A percentile compares a stretch with the other conserved stretches of the same genome.
phyloP scores from a whole-genome alignment of 345 rosid species.

The Populus simonii region DNA sequence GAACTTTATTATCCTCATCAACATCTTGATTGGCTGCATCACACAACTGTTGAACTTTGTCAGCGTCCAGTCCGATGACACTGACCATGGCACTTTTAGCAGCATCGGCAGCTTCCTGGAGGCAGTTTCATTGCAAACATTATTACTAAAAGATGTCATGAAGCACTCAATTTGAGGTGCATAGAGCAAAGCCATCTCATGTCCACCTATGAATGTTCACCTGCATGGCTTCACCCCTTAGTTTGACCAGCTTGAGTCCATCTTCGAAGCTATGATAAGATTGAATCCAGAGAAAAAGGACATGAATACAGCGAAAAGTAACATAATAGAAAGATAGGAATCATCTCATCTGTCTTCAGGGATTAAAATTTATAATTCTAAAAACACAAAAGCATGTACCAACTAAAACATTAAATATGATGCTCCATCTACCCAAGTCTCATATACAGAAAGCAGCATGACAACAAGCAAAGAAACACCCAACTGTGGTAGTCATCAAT shows the following conservation, averaged over 20 bases:
- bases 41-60: slow-evolving; percentile 78
- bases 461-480: neutral
- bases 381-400: neutral
- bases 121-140: slow-evolving; percentile 6
- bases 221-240: slow-evolving; percentile 99
- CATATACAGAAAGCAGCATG: neutral
- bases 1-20: slow-evolving; percentile 72
- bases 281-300: slow-evolving; percentile 17
- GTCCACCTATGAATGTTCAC: slow-evolving; percentile 28
- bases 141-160: neutral
- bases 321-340: neutral
- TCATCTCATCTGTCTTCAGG: neutral
- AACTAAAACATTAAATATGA: neutral
- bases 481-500: neutral
- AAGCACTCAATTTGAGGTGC: neutral
- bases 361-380: neutral
- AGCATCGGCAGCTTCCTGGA: slow-evolving; percentile 96
- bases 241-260: slow-evolving; percentile 92
- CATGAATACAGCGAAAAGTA: slow-evolving; percentile 2
- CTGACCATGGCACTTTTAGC: slow-evolving; percentile 96
- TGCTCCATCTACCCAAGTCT: neutral
- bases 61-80: slow-evolving; percentile 81
- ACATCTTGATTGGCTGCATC: slow-evolving; percentile 95
- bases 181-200: neutral
- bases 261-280: slow-evolving; percentile 73